These are phyloP conservation scores for Kregervanrija delftensis DNA, from an alignment of 805 yeast genomes.

Conservation along the genomic window DNA sequence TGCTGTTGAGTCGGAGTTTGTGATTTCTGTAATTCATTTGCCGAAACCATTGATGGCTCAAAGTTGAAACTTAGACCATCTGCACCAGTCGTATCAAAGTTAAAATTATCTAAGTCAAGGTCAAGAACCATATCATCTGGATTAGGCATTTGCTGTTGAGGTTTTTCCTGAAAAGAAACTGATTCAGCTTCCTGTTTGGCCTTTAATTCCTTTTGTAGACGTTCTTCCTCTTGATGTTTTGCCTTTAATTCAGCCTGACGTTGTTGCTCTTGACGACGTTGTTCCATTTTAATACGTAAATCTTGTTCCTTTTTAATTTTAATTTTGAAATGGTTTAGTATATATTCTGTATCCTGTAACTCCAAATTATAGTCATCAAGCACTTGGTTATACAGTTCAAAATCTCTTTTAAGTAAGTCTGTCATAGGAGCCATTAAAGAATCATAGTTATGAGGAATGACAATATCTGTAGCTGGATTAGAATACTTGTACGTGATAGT, in stretches of 20 bases:
- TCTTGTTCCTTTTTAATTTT: constrained; percentile 23
- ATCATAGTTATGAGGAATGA: constrained; percentile 25
- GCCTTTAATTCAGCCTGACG: constrained; percentile 4
- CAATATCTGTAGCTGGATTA: constrained; percentile 17
- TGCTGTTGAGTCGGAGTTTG: constrained; percentile 1
- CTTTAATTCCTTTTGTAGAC: neutral
- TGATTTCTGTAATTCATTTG: neutral
- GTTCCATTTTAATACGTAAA: constrained; percentile 14
- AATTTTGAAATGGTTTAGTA: constrained; percentile 21
- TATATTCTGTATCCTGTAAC: constrained; percentile 23
- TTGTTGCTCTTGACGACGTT: constrained; percentile 17
- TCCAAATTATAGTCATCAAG: constrained; percentile 24
- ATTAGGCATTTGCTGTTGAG: constrained; percentile 1
- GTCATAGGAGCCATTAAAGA: constrained; percentile 21
- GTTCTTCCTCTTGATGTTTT: constrained; percentile 5
- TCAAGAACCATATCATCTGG: constrained; percentile 23
- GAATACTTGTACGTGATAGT: constrained; percentile 22
- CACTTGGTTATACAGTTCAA: constrained; percentile 22
- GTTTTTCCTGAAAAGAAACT: neutral
- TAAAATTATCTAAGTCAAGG: constrained; percentile 23
- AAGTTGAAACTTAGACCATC: neutral
- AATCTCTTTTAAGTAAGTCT: constrained; percentile 18
- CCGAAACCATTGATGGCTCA: neutral
- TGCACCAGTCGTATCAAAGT: constrained; percentile 11
- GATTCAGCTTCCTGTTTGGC: constrained; percentile 5